phyloP scores from a whole-genome alignment of 768 basidiomycete species.

The Boletus rufocinnamomeus region DNA sequence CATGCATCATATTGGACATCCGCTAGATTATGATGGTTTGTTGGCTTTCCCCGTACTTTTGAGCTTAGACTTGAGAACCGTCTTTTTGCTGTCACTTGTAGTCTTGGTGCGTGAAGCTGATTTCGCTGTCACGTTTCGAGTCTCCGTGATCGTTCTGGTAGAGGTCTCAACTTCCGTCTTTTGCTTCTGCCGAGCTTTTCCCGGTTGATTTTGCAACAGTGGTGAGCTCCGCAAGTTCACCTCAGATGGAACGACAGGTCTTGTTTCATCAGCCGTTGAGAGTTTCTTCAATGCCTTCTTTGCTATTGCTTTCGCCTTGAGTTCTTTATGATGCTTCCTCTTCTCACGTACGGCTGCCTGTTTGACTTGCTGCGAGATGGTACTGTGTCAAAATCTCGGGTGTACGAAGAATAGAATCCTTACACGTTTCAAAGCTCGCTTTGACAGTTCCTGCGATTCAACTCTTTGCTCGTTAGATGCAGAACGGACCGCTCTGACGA shows the following conservation, averaged over 20 bases:
- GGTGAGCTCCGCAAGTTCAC: neutral
- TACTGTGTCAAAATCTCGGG: neutral
- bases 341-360: slow-evolving; percentile 46
- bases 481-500: slow-evolving; percentile 29
- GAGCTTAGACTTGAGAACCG: slow-evolving; percentile 1
- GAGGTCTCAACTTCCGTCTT: slow-evolving; percentile 10
- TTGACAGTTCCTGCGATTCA: slow-evolving; percentile 43
- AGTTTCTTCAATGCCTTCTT: slow-evolving; percentile 30
- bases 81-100: slow-evolving; percentile 1
- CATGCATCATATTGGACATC: neutral
- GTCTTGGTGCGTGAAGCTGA: slow-evolving; percentile 1
- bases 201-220: neutral
- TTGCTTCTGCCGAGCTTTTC: slow-evolving; percentile 20
- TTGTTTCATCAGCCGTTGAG: neutral
- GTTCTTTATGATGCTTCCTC: slow-evolving; percentile 50
- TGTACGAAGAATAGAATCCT: slow-evolving; percentile 13
- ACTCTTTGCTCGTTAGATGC: neutral
- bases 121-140: slow-evolving; percentile 2
- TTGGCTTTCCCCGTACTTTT: slow-evolving; percentile 3
- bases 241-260: neutral
- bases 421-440: slow-evolving; percentile 65
- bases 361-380: slow-evolving; percentile 46
- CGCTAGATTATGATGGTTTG: slow-evolving; percentile 8
- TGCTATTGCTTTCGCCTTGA: slow-evolving; percentile 42
- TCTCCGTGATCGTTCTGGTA: neutral